Percentiles rank a stretch among this genome's conserved stretches.
phyloP scores from a whole-genome alignment of 2,329 filamentous ascomycete species.

The Tolypocladium pustulatum region DNA sequence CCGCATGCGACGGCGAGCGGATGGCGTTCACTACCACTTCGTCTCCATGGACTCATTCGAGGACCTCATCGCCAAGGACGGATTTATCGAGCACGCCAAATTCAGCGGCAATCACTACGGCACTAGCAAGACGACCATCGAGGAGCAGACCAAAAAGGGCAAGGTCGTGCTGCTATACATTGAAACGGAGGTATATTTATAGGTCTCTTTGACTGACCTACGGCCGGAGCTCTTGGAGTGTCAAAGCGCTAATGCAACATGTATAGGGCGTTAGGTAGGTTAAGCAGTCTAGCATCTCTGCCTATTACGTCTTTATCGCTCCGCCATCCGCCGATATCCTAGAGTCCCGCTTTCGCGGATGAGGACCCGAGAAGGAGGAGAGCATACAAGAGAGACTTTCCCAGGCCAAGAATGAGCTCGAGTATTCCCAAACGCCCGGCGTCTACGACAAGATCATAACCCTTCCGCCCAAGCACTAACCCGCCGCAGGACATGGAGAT shows the following conservation, averaged over 20 bases:
- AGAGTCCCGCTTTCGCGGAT: slow-evolving; percentile 61
- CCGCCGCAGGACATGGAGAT: slow-evolving; percentile 52
- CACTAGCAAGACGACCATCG: slow-evolving; percentile 69
- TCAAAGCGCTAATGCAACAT: slow-evolving; percentile 1
- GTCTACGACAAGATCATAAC: slow-evolving; percentile 30
- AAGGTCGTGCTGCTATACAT: slow-evolving; percentile 82
- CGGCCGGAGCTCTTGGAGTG: neutral
- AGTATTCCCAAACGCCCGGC: slow-evolving; percentile 57
- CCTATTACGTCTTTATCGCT: slow-evolving; percentile 75
- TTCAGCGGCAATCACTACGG: slow-evolving; percentile 85
- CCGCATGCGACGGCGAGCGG: slow-evolving; percentile 61
- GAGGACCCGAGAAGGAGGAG: slow-evolving; percentile 70
- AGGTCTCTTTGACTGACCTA: neutral
- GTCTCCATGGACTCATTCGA: slow-evolving; percentile 57
- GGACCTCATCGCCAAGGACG: slow-evolving; percentile 53
- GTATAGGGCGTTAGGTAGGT: slow-evolving; percentile 76
- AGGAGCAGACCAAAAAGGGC: slow-evolving; percentile 60
- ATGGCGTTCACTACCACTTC: slow-evolving; percentile 78
- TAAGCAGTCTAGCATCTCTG: slow-evolving; percentile 61
- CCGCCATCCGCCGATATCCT: slow-evolving; percentile 67
- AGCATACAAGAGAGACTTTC: slow-evolving; percentile 56
- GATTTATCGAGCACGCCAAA: slow-evolving; percentile 77
- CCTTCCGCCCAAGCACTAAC: no score
- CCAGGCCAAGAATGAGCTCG: slow-evolving; percentile 66
- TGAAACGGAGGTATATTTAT: slow-evolving; percentile 79